Evolutionary conservation across 1,139 yeast species (phyloP), one percentile per base, ranked within the genome.

Genomic region (Scheffersomyces segobiensis): DNA sequence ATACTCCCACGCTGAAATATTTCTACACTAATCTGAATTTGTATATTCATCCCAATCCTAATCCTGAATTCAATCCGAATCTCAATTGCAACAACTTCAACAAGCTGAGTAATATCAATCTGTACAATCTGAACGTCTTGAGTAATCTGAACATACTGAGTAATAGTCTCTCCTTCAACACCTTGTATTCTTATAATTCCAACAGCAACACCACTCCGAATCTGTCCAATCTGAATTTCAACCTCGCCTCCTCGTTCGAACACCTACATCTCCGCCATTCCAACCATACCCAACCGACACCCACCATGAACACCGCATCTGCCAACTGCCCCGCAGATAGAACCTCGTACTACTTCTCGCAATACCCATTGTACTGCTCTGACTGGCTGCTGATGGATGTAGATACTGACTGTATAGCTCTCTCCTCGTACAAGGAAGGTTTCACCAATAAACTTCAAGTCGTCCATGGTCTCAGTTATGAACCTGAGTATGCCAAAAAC

Each of bases 361-460:
- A 83, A 55, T 80, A 81, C 70, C 95, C 96, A 1, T 74, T 91
- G 21, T 88, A 83, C 66, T 82, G 88, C 42, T 76, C 85, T 26
- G 96, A 88, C 67, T 91, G 97, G 97, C 71, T 84, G 7, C 68
- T 69, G 47, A 60, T 73, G 19, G 70, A 72, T 2, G 71, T 74
- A 21, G 78, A 78, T 18, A 65, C 71, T 21, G 88, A 87, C 20
- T 76, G 83, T 57, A 72, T 91, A 12, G 96, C 92, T 0, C 71
- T 89, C 39, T 81, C 88, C 18, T 82, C 96, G 0, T 89, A 85
- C 69, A 82, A 89, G 57, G 97, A 91, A 70, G 95, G 91, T 53
- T 75, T 84, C 26, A 74, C 77, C 54, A 91, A 90, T 71, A 82
- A 80, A 63, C 68, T 88, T 39, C 83, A 81, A 62, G 71, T 84